These are phyloP conservation scores for Microcyclosporella mali DNA, from an alignment of 2,329 filamentous ascomycete species.

Conservation along the genomic window DNA sequence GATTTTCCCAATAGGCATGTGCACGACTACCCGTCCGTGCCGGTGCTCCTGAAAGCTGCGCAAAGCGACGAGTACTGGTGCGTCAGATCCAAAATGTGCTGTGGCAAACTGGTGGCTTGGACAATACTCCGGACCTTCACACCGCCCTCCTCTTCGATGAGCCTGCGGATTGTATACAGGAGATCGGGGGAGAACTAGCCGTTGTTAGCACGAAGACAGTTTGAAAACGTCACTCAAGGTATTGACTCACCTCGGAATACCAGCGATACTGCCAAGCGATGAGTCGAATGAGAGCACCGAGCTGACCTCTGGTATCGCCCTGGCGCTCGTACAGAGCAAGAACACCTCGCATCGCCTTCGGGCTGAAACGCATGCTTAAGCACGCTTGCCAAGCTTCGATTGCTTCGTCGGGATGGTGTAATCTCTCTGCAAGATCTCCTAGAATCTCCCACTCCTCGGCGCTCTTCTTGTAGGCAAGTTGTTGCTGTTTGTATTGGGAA, in stretches of 20 bases:
- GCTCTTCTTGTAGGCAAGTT: conserved; percentile 92
- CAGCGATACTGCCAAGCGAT: conserved; percentile 98
- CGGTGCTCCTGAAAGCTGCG: conserved; percentile 89
- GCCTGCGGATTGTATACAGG: conserved; percentile 75
- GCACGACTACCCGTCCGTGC: conserved; percentile 59
- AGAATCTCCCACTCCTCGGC: conserved; percentile 98
- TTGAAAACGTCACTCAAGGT: conserved; percentile 6
- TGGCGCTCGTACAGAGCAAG: conserved; percentile 70
- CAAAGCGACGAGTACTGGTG: conserved; percentile 95
- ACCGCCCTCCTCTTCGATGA: conserved; percentile 96
- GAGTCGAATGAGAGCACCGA: conserved; percentile 80
- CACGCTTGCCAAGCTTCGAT: conserved; percentile 90
- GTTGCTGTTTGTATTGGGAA: conserved; percentile 87
- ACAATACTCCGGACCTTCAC: conserved; percentile 97
- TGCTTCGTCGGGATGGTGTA: conserved; percentile 87
- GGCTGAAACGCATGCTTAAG: conserved; percentile 80
- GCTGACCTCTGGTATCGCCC: conserved; percentile 71
- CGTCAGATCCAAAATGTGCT: conserved; percentile 86
- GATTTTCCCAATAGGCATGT: not conserved
- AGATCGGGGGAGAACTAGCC: conserved; percentile 82
- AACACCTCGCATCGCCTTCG: conserved; percentile 83
- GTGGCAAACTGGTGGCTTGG: conserved; percentile 87
- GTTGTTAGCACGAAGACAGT: conserved; percentile 6
- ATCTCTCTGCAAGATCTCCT: conserved; percentile 80
- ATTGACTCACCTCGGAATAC: conserved; percentile 75